These are phyloP conservation scores for Ophiocordyceps camponoti-floridani DNA, from an alignment of 2,329 filamentous ascomycete species.

Conservation along the genomic window DNA sequence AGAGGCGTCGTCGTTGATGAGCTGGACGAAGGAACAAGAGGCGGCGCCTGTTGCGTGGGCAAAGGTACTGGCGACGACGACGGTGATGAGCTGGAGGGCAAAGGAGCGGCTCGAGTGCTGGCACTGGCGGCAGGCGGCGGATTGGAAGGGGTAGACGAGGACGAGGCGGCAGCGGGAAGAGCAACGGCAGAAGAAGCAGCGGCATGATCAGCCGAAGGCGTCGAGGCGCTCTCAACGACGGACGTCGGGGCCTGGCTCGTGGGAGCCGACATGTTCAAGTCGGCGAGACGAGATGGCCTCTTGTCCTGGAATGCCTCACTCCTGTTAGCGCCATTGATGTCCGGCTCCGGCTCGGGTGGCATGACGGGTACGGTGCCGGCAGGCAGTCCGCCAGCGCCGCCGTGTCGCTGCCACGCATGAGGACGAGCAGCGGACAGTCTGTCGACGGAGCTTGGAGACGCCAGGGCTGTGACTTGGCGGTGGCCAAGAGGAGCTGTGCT, in stretches of 20 bases:
- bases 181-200: not conserved
- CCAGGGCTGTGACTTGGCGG: not conserved
- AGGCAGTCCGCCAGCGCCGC: not conserved
- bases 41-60: not conserved
- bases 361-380: not conserved
- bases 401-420: not conserved
- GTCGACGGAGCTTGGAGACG: not conserved
- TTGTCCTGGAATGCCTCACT: not conserved
- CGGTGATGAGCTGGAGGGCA: conserved; percentile 1
- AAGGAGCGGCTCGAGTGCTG: not conserved
- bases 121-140: not conserved
- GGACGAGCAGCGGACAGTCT: not conserved
- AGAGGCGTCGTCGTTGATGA: not conserved
- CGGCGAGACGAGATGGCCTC: not conserved
- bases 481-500: not conserved
- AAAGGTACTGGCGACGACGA: conserved; percentile 5
- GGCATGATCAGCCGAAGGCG: not conserved
- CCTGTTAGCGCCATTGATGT: not conserved
- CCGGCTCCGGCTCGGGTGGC: not conserved
- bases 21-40: not conserved
- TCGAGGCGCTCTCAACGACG: not conserved
- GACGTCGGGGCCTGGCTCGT: not conserved
- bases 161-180: not conserved
- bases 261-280: not conserved
- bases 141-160: not conserved